Evolutionary conservation across 805 yeast species (phyloP).

Genomic region (Candida orba): DNA sequence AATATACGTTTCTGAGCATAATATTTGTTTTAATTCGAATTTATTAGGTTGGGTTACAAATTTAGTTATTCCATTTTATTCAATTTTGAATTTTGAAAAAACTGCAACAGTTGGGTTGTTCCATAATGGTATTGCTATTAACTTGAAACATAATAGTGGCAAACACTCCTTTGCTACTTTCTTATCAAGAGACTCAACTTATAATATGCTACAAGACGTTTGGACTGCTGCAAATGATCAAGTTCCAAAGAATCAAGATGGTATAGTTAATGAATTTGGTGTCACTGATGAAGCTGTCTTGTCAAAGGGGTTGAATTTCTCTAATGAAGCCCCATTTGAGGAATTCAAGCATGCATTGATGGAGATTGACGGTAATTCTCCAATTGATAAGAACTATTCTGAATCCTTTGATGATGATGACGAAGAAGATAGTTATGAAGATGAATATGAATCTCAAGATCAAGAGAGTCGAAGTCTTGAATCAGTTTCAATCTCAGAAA

Average conservation of each 20-base stretch:
- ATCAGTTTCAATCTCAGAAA: conserved; percentile 6
- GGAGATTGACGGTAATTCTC: conserved; percentile 37
- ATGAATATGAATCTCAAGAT: conserved; percentile 14
- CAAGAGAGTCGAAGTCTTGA: not conserved
- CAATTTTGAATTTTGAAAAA: conserved; percentile 68
- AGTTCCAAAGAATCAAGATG: not conserved
- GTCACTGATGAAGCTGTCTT: conserved; percentile 10
- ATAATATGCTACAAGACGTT: conserved; percentile 43
- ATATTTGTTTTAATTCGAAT: conserved; percentile 80
- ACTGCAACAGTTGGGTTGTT: conserved; percentile 82
- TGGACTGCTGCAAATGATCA: conserved; percentile 17
- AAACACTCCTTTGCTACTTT: conserved; percentile 84
- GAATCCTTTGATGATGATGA: conserved; percentile 14
- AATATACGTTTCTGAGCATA: conserved; percentile 68
- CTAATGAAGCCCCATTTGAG: conserved; percentile 13
- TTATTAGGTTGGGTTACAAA: conserved; percentile 88
- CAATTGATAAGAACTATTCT: conserved; percentile 16
- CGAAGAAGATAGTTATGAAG: conserved; percentile 22
- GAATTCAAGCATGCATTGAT: conserved; percentile 31
- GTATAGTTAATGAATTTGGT: not conserved
- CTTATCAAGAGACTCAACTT: conserved; percentile 70
- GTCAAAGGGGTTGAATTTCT: conserved; percentile 13
- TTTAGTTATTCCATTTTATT: conserved; percentile 62
- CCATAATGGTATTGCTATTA: conserved; percentile 69
- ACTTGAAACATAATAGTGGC: conserved; percentile 28